Evolutionary conservation across 805 yeast species (phyloP), one percentile per base, ranked within the genome.

Genomic region (Teunomyces tritomae): DNA sequence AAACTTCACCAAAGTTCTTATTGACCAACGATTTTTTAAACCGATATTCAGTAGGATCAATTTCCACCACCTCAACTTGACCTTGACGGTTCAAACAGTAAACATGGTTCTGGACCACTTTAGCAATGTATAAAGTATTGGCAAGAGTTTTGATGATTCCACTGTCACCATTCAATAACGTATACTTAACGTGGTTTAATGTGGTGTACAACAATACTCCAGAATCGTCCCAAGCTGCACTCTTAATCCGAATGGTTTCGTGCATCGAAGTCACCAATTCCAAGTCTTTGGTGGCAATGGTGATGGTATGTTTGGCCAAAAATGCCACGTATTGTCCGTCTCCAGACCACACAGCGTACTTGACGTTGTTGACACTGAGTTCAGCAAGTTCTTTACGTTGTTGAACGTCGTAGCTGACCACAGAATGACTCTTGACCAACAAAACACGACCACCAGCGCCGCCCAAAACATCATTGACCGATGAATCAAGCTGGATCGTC

Each of bases 21-120:
- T 85, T 89, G 36, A 92, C 86, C 56, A 94, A 75, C 7, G 99
- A 96, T 62, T 84, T 86, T 76, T 94, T 94, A 80, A 94, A 94
- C 60, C 97, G 81, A 73, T 88, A 94, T 72, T 94, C 99, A 29
- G 98, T 92, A 35, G 98, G 97, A 65, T 94, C 99, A 57, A 95
- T 89, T 28, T 75, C 65, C 47, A 90, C 65, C 39, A 80, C 78
- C 63, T 89, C 91, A 47, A 89, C 91, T 59, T 83, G 84, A 49
- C 97, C 97, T 16, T 77, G 79, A 65, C 99, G 84, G 67, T 81
- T 87, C 62, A 94, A 79, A 56, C 96, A 86, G 70, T 80, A 89
- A 32, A 91, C 87, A 47, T 78, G 78, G 53, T 79, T 77, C 29
- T 89, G 91, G 48, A 77, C 64, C 37, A 87, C 92, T 63, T 78